Percentiles rank a stretch among this genome's conserved stretches.
Conservation (phyloP, 2,329 filamentous ascomycete genomes). For the Trichoderma atrobrunneum region DNA sequence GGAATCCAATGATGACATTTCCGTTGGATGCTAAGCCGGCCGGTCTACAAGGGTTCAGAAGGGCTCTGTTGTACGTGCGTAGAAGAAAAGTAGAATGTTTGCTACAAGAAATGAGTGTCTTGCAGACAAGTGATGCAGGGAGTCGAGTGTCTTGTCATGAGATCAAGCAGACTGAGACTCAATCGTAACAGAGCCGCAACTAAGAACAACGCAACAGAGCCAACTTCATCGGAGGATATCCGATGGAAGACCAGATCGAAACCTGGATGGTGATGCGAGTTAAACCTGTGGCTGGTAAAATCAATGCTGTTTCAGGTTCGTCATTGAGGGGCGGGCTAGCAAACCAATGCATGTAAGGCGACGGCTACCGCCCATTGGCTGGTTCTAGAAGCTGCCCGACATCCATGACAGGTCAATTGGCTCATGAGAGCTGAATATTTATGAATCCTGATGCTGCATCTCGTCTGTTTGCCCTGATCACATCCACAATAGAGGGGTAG, state of each 20-base stretch:
- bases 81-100: not conserved
- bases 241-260: not conserved
- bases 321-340: constrained; percentile 14
- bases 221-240: not conserved
- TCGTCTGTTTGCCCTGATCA: not conserved
- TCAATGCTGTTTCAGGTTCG: constrained; percentile 20
- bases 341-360: not conserved
- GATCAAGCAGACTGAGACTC: not conserved
- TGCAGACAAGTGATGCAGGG: not conserved
- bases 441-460: not conserved
- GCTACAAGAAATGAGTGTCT: not conserved
- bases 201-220: not conserved
- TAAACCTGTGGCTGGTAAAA: constrained; percentile 8
- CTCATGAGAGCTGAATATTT: not conserved
- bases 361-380: constrained; percentile 1
- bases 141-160: not conserved
- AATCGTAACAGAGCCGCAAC: not conserved
- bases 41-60: not conserved
- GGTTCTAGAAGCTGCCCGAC: not conserved
- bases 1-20: not conserved
- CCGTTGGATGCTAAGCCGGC: not conserved
- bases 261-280: not conserved
- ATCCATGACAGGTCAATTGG: constrained; percentile 4
- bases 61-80: not conserved
- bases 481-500: constrained; percentile 1